phyloP scores from a whole-genome alignment of 139 green algal species.

The Zygnema cylindricum region DNA sequence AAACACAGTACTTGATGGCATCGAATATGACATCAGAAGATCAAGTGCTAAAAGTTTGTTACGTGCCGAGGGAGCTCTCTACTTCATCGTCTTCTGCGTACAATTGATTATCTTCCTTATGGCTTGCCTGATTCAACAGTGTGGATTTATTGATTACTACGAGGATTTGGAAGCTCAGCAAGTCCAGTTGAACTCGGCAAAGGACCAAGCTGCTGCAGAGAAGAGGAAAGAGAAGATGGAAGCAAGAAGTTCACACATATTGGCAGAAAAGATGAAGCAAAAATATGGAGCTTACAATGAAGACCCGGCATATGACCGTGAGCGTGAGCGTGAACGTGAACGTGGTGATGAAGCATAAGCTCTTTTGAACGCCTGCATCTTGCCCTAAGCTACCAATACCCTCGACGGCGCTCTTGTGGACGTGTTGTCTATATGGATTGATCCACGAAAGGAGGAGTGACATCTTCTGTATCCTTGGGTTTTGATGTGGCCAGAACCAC shows the following conservation, averaged over 20 bases:
- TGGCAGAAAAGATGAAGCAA: slow-evolving; percentile 35
- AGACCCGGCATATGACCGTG: neutral
- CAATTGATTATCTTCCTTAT: slow-evolving; percentile 44
- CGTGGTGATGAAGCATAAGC: neutral
- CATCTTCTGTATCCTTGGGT: no score
- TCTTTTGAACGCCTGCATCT: no score
- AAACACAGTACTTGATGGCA: neutral
- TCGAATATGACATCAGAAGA: neutral
- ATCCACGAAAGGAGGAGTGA: no score
- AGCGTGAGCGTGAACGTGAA: no score
- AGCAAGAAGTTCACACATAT: neutral
- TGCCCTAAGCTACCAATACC: no score
- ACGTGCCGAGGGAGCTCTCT: slow-evolving; percentile 34
- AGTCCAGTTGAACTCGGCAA: neutral
- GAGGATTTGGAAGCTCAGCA: slow-evolving; percentile 35
- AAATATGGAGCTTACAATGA: slow-evolving; percentile 27
- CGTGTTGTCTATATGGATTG: no score
- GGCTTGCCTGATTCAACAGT: slow-evolving; percentile 34
- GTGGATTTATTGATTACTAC: slow-evolving; percentile 44
- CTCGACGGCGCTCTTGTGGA: no score
- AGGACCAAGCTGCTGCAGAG: neutral
- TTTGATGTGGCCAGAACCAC: no score
- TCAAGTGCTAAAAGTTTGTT: slow-evolving; percentile 26
- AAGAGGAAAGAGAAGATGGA: slow-evolving; percentile 16
- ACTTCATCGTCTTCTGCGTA: slow-evolving; percentile 43